Percentiles rank a stretch among this genome's conserved stretches.
Conservation (phyloP, 345 rosid species). For the Melaleuca quinquenervia region DNA sequence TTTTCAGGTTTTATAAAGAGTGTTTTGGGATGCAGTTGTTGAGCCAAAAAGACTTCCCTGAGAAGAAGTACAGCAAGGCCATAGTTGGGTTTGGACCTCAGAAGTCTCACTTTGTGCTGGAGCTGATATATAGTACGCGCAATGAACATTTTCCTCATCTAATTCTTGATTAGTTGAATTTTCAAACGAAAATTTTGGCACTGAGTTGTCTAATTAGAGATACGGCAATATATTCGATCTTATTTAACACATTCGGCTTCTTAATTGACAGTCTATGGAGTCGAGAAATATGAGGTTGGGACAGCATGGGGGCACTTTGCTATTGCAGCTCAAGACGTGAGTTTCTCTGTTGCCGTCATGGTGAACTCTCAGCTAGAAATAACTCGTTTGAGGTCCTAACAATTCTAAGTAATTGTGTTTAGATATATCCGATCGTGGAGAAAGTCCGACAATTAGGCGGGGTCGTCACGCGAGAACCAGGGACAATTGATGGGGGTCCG, state of each 20-base stretch:
- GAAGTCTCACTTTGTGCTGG: slow-evolving; percentile 25
- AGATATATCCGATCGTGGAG: slow-evolving; percentile 25
- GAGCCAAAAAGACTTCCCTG: slow-evolving; percentile 28
- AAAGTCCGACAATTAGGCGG: slow-evolving; percentile 19
- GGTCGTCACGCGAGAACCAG: slow-evolving; percentile 28
- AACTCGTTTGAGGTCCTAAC: neutral
- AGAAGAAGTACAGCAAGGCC: slow-evolving; percentile 28
- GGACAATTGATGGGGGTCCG: slow-evolving; percentile 20
- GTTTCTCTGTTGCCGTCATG: neutral
- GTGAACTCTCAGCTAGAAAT: neutral
- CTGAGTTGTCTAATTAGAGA: neutral
- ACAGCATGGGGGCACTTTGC: slow-evolving; percentile 36
- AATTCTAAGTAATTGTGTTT: neutral
- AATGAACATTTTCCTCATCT: neutral
- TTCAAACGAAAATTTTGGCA: neutral
- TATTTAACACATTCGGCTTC: neutral
- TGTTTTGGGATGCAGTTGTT: slow-evolving; percentile 41
- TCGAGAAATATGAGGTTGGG: slow-evolving; percentile 28
- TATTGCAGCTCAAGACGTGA: slow-evolving; percentile 25
- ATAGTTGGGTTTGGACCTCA: slow-evolving; percentile 40
- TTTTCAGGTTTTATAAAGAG: slow-evolving; percentile 27
- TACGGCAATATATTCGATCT: neutral
- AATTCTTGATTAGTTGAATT: neutral
- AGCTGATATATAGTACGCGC: slow-evolving; percentile 21
- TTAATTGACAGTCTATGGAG: slow-evolving; percentile 20